Evolutionary conservation across 23 red algal genomes (phyloP).

Genomic region (Gracilaria vermiculophylla): DNA sequence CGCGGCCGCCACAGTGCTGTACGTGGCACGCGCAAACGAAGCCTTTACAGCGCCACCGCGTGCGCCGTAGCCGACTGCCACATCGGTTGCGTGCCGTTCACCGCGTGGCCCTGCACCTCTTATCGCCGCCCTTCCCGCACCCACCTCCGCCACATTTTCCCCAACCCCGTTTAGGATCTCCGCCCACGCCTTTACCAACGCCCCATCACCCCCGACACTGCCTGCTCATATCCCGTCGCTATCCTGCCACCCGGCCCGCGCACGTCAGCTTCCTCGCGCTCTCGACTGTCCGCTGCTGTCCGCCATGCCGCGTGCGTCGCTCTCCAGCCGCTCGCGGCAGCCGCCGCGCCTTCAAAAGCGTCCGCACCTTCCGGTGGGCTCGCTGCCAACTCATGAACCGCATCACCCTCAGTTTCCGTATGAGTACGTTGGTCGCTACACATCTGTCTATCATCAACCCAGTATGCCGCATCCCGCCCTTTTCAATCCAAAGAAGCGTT

Average conservation of each 20-base stretch:
- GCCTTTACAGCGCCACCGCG: too few relatives aligned
- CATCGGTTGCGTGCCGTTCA: background rate
- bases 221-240: background rate
- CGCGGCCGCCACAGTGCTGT: too few relatives aligned
- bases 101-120: background rate
- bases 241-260: background rate
- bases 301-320: slow-evolving; percentile 3
- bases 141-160: background rate
- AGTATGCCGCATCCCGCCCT: background rate
- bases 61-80: background rate
- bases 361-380: background rate
- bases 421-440: background rate
- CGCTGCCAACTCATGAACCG: too few relatives aligned
- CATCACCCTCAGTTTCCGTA: background rate
- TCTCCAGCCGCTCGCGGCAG: slow-evolving; percentile 27
- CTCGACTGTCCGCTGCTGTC: background rate
- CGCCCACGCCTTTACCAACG: background rate
- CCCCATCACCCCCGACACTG: background rate
- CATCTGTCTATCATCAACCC: background rate
- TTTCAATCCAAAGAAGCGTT: background rate
- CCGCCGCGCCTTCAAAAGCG: slow-evolving; percentile 3
- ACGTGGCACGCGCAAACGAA: too few relatives aligned
- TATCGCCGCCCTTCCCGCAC: background rate
- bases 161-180: background rate
- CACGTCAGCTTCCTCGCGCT: background rate